Conservation (phyloP, 352 stramenopile species). For the Globisporangium carolinianum region DNA sequence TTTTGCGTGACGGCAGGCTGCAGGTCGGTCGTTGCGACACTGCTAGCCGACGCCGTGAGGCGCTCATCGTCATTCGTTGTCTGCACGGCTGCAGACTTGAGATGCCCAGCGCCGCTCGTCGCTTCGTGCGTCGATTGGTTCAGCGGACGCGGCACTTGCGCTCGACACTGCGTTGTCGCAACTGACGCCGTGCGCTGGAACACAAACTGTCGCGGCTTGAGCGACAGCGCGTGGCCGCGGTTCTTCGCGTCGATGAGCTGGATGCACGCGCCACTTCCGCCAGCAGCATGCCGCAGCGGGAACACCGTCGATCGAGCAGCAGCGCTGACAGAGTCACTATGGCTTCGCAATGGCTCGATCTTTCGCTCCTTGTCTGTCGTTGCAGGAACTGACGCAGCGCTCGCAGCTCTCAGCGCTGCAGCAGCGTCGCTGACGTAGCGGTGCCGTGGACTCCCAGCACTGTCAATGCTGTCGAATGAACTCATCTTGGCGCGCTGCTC, state of each 20-base stretch:
- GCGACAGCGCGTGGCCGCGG: not conserved
- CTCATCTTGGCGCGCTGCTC: not conserved
- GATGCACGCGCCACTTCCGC: not conserved
- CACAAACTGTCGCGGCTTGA: slow-evolving; percentile 8
- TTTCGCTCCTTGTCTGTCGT: too few relatives aligned
- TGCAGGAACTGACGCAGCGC: not conserved
- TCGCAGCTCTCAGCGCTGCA: not conserved
- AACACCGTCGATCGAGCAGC: slow-evolving; percentile 1
- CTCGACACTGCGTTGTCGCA: not conserved
- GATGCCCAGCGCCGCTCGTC: not conserved
- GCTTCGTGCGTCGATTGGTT: not conserved
- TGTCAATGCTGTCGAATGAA: too few relatives aligned
- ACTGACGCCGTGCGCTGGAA: slow-evolving; percentile 1
- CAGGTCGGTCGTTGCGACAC: too few relatives aligned
- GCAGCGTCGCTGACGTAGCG: not conserved
- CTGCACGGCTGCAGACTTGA: not conserved
- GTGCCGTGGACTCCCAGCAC: slow-evolving; percentile 2
- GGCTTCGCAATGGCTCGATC: too few relatives aligned
- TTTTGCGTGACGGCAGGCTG: too few relatives aligned
- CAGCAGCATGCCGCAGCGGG: slow-evolving; percentile 3
- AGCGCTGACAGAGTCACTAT: not conserved
- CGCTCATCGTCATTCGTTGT: too few relatives aligned
- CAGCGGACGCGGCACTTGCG: not conserved
- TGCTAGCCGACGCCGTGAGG: too few relatives aligned
- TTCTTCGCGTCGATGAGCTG: slow-evolving; percentile 3